Percentiles rank a stretch among this genome's conserved stretches.
phyloP scores from a whole-genome alignment of 352 stramenopile species.

The Poterioochromonas sp. region DNA sequence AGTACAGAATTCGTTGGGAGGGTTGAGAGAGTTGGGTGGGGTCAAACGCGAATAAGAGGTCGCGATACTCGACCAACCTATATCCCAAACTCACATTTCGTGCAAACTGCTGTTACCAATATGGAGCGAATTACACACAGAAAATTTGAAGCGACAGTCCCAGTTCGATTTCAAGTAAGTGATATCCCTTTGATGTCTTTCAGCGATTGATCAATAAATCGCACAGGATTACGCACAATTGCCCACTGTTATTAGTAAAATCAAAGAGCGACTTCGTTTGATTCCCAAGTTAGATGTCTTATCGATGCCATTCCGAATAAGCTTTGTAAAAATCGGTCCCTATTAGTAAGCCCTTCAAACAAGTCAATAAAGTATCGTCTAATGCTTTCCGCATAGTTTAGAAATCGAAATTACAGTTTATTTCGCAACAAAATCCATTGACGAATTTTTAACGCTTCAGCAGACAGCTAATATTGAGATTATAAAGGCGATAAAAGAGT shows the following conservation, averaged over 20 bases:
- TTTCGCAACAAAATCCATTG: constrained; percentile 47
- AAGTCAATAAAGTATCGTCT: not conserved
- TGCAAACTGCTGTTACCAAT: constrained; percentile 48
- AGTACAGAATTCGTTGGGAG: constrained; percentile 33
- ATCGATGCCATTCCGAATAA: constrained; percentile 44
- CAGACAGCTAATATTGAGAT: constrained; percentile 29
- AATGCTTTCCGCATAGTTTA: not conserved
- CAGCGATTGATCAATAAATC: not conserved
- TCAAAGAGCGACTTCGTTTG: constrained; percentile 42
- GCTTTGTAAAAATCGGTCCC: constrained; percentile 36
- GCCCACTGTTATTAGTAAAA: constrained; percentile 37
- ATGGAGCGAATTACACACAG: constrained; percentile 48
- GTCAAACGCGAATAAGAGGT: constrained; percentile 45
- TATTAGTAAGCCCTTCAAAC: not conserved
- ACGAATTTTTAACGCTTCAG: constrained; percentile 46
- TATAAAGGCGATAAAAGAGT: not conserved
- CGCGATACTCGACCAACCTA: constrained; percentile 48
- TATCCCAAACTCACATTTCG: constrained; percentile 46
- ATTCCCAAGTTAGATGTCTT: constrained; percentile 47
- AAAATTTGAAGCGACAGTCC: constrained; percentile 32
- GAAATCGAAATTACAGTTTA: constrained; percentile 32
- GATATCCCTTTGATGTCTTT: not conserved
- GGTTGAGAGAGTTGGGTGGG: constrained; percentile 47
- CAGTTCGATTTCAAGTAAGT: constrained; percentile 32
- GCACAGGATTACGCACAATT: not conserved